Evolutionary conservation across 2,329 filamentous ascomycete genomes (phyloP).

Genomic region (Microdochium nivale): DNA sequence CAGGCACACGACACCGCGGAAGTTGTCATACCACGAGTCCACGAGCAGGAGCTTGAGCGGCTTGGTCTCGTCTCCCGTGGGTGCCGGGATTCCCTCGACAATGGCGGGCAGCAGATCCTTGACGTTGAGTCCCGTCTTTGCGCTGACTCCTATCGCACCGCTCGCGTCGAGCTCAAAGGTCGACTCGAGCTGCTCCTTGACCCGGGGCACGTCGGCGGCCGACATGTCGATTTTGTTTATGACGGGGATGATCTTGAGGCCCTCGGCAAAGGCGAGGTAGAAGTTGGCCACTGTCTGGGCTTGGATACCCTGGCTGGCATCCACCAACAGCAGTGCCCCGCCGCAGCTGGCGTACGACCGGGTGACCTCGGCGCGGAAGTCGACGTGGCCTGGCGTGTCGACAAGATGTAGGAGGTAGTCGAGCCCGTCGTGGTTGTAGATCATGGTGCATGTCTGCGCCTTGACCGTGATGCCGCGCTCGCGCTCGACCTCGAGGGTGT

Average conservation of each 20-base stretch:
- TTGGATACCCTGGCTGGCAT: slow-evolving; percentile 93
- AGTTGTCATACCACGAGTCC: slow-evolving; percentile 97
- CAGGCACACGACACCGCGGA: slow-evolving; percentile 85
- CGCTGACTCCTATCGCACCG: slow-evolving; percentile 66
- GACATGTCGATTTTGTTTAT: slow-evolving; percentile 96
- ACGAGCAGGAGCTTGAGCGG: slow-evolving; percentile 81
- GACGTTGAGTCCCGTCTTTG: slow-evolving; percentile 90
- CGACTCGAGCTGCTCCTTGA: slow-evolving; percentile 75
- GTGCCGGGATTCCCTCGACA: slow-evolving; percentile 75
- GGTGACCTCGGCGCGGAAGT: slow-evolving; percentile 94
- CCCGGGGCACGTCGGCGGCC: slow-evolving; percentile 77
- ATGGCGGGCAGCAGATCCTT: slow-evolving; percentile 75
- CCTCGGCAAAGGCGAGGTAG: slow-evolving; percentile 91
- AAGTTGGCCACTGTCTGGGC: slow-evolving; percentile 98
- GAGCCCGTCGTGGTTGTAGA: slow-evolving; percentile 75
- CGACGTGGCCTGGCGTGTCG: slow-evolving; percentile 94
- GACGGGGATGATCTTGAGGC: slow-evolving; percentile 77
- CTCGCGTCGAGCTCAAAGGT: slow-evolving; percentile 82
- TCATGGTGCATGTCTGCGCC: slow-evolving; percentile 96
- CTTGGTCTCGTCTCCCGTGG: slow-evolving; percentile 61
- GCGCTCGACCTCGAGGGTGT: slow-evolving; percentile 93
- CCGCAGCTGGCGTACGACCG: slow-evolving; percentile 94
- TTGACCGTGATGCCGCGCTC: slow-evolving; percentile 98
- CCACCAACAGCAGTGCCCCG: slow-evolving; percentile 83
- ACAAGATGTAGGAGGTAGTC: slow-evolving; percentile 94